Percentiles rank a stretch among this genome's conserved stretches.
These are phyloP conservation scores for Fagopyrum homotropicum DNA, from an alignment of 148 eudicot genomes.

Conservation along the genomic window DNA sequence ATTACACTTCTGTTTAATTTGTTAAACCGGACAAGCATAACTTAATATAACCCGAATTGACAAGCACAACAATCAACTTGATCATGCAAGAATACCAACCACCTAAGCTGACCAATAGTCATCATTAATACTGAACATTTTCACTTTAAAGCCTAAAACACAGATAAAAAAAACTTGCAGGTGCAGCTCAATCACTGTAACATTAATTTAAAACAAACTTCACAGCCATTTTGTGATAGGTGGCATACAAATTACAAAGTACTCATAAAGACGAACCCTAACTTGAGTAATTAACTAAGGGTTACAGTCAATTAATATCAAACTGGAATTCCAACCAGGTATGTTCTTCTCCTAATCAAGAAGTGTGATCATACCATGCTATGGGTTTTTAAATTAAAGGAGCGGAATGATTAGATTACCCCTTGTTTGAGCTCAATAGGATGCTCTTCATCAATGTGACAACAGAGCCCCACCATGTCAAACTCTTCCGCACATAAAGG, in stretches of 20 bases:
- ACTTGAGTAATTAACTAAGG: no score
- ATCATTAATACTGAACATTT: not conserved
- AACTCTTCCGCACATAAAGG: constrained; percentile 89
- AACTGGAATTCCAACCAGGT: no score
- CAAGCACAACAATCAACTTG: not conserved
- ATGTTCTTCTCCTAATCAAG: no score
- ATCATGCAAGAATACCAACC: not conserved
- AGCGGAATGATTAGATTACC: constrained; percentile 43
- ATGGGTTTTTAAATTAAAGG: no score
- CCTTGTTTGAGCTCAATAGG: constrained; percentile 68
- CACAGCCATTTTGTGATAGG: no score
- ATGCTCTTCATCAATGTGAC: constrained; percentile 90
- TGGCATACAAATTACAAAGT: no score
- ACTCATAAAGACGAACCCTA: no score
- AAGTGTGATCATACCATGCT: no score
- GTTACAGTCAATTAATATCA: no score
- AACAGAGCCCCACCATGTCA: constrained; percentile 83
- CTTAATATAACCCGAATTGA: no score
- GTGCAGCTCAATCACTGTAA: not conserved
- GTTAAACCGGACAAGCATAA: no score
- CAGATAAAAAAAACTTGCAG: not conserved
- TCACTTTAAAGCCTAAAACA: not conserved
- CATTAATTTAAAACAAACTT: not conserved
- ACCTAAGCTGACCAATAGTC: not conserved
- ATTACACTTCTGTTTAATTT: not conserved